These are phyloP conservation scores for Plasmodium adleri DNA, from an alignment of 169 alveolate species.

Conservation along the genomic window DNA sequence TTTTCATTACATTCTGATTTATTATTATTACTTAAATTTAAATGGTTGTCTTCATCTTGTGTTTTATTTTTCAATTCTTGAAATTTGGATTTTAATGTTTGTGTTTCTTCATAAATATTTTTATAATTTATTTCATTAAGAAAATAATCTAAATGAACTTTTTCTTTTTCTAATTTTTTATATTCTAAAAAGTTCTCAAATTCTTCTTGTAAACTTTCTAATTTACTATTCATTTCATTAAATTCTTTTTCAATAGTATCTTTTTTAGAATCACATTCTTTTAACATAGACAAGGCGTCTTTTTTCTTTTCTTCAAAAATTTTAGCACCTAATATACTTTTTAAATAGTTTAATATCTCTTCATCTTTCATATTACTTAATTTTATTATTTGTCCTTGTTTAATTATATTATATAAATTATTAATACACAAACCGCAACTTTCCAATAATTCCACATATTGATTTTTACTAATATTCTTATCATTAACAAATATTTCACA, in stretches of 20 bases:
- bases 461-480: constrained; percentile 69
- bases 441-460: constrained; percentile 73
- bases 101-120: constrained; percentile 73
- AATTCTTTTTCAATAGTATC: constrained; percentile 79
- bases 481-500: constrained; percentile 74
- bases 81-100: constrained; percentile 48
- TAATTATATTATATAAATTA: constrained; percentile 61
- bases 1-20: constrained; percentile 68
- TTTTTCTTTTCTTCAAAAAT: constrained; percentile 75
- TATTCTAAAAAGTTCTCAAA: constrained; percentile 76
- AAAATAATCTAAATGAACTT: constrained; percentile 70
- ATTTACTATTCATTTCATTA: constrained; percentile 79
- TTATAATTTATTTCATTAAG: constrained; percentile 72
- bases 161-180: constrained; percentile 75
- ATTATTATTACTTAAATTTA: constrained; percentile 26
- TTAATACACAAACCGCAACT: constrained; percentile 73
- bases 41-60: constrained; percentile 69
- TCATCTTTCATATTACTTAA: constrained; percentile 76
- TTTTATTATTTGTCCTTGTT: constrained; percentile 72
- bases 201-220: constrained; percentile 78
- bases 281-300: constrained; percentile 76
- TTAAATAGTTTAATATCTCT: constrained; percentile 62
- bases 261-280: constrained; percentile 81
- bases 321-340: constrained; percentile 73
- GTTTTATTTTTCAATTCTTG: constrained; percentile 74